A percentile compares a stretch with the other conserved stretches of the same genome.
phyloP scores from a whole-genome alignment of 768 basidiomycete species.

The Mycena maculata region DNA sequence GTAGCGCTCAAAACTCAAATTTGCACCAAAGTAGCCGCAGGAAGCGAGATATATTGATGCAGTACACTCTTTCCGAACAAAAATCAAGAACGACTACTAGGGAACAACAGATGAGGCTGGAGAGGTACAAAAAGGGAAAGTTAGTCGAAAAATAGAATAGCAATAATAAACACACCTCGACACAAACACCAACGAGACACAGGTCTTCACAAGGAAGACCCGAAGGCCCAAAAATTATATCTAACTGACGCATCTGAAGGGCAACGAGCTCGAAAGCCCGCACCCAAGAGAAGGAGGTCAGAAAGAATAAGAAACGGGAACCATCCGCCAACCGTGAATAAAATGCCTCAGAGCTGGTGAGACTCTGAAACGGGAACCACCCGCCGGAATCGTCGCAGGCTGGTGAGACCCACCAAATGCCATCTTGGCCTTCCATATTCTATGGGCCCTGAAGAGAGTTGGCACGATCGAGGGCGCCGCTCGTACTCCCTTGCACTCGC shows the following conservation, averaged over 20 bases:
- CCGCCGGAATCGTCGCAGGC: conserved; percentile 24
- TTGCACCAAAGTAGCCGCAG: too few relatives aligned
- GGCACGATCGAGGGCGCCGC: conserved; percentile 22
- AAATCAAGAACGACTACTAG: not conserved
- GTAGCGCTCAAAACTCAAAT: too few relatives aligned
- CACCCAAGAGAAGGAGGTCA: conserved; percentile 2
- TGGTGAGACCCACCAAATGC: conserved; percentile 22
- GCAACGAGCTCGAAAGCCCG: not conserved
- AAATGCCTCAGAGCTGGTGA: conserved; percentile 30
- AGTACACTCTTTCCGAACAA: not conserved
- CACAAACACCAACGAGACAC: not conserved
- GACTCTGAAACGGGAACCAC: conserved; percentile 32
- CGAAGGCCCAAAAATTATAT: conserved; percentile 21
- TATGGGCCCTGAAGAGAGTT: conserved; percentile 13
- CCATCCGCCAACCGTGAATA: conserved; percentile 23
- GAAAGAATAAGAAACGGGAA: conserved; percentile 10
- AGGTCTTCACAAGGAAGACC: conserved; percentile 15
- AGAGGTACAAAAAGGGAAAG: not conserved
- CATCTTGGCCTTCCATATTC: not conserved
- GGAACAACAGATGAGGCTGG: not conserved
- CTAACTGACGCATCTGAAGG: not conserved
- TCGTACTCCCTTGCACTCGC: conserved; percentile 26
- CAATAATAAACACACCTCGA: not conserved
- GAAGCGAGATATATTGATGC: not conserved
- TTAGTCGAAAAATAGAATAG: too few relatives aligned